Conservation (phyloP, 257 asterid species). For the Solanum pimpinellifolium region DNA sequence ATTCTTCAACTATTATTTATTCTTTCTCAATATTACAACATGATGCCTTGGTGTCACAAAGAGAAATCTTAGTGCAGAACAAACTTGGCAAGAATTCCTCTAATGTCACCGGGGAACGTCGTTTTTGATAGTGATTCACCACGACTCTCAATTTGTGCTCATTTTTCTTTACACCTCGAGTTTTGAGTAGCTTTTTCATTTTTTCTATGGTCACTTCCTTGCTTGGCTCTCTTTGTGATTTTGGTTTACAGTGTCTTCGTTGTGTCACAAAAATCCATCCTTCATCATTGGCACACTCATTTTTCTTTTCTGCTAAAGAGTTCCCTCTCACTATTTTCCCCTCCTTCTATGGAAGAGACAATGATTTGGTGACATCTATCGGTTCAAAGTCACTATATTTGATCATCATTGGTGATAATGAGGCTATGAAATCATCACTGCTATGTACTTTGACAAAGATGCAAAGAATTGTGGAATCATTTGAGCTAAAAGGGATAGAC, state of each 20-base stretch:
- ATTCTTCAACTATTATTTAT: background rate
- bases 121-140: background rate
- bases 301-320: no score
- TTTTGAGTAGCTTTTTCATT: background rate
- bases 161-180: background rate
- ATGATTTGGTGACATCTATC: background rate
- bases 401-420: background rate
- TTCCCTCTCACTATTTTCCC: background rate
- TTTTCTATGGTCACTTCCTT: background rate
- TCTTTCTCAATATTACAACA: background rate
- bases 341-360: no score
- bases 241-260: rapidly evolving
- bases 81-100: no score
- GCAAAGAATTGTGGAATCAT: background rate
- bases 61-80: background rate
- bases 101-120: background rate
- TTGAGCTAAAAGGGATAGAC: background rate
- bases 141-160: background rate
- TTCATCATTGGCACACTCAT: background rate
- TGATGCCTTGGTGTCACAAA: background rate
- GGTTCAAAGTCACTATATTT: background rate
- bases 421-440: rapidly evolving
- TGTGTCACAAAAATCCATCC: background rate
- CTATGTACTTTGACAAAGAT: background rate
- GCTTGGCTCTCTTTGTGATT: background rate